phyloP scores from a whole-genome alignment of 2,329 filamentous ascomycete genomes.

The Penicillium sp. region DNA sequence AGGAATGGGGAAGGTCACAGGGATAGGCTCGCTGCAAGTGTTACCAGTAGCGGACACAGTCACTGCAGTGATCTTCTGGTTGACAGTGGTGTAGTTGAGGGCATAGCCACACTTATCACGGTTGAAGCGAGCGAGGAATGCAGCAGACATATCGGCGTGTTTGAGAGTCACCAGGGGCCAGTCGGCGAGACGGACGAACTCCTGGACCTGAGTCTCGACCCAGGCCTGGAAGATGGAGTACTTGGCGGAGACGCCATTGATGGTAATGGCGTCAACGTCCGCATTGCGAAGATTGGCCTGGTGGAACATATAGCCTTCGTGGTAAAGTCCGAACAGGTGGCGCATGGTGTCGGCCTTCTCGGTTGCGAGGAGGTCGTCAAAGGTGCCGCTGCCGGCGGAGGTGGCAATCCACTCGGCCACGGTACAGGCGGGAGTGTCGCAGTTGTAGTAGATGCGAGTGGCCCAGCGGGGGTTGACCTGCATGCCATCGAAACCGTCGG shows the following conservation, averaged over 20 bases:
- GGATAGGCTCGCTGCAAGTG: conserved; percentile 52
- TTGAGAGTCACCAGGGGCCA: conserved; percentile 58
- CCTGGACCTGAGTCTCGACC: conserved; percentile 54
- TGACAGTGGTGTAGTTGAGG: conserved; percentile 47
- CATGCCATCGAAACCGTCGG: conserved; percentile 57
- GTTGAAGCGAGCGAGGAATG: conserved; percentile 54
- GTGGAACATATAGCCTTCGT: conserved; percentile 63
- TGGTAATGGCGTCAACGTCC: conserved; percentile 48
- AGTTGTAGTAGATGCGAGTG: conserved; percentile 65
- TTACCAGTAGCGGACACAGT: conserved; percentile 52
- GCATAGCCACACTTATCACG: conserved; percentile 55
- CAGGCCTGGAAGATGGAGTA: conserved; percentile 58
- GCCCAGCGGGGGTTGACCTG: conserved; percentile 61
- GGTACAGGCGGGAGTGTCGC: conserved; percentile 57
- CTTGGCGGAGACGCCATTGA: conserved; percentile 49
- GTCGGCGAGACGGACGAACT: conserved; percentile 53
- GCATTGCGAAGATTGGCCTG: conserved; percentile 59
- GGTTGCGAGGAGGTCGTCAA: conserved; percentile 51
- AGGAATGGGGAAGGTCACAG: conserved; percentile 53
- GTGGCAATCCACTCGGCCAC: conserved; percentile 61
- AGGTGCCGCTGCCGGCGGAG: conserved; percentile 54
- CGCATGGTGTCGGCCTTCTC: conserved; percentile 56
- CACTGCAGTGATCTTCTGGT: conserved; percentile 50
- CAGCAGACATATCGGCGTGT: conserved; percentile 54
- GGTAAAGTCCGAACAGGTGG: conserved; percentile 56